These are phyloP conservation scores for Blastocrithidia nonstop DNA, from an alignment of 208 protist species.

Conservation along the genomic window DNA sequence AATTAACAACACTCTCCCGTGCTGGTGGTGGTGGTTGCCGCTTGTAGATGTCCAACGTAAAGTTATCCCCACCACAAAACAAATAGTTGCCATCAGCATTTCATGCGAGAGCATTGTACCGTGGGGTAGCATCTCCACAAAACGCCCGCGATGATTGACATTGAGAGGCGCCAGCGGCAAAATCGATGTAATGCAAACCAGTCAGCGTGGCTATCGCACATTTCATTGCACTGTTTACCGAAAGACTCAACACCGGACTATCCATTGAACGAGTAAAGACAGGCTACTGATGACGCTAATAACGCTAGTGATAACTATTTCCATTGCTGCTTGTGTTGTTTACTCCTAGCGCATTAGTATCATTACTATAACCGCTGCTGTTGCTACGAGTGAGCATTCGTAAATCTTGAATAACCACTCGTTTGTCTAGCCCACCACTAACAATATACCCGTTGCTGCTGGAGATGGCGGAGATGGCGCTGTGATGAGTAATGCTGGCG, in stretches of 20 bases:
- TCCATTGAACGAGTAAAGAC: constrained; percentile 51
- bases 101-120: constrained; percentile 69
- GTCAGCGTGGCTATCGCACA: constrained; percentile 77
- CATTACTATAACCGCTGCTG: too few species aligned
- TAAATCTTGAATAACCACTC: constrained; percentile 56
- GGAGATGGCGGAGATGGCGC: constrained; percentile 58
- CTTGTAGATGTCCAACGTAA: constrained; percentile 54
- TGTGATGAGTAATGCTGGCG: constrained; percentile 40
- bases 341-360: too few species aligned
- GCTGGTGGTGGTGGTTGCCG: too few species aligned
- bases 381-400: constrained; percentile 49
- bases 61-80: constrained; percentile 60
- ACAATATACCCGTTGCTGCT: constrained; percentile 72
- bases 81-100: constrained; percentile 49
- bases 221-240: constrained; percentile 41
- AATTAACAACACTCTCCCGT: too few species aligned
- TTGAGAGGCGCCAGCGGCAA: constrained; percentile 20
- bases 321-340: too few species aligned
- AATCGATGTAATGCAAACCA: constrained; percentile 66
- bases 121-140: constrained; percentile 22
- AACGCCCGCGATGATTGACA: constrained; percentile 34
- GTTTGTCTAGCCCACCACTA: constrained; percentile 62
- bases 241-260: constrained; percentile 58
- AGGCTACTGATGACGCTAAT: too few species aligned
- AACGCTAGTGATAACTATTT: too few species aligned